A percentile compares a stretch with the other conserved stretches of the same genome.
These are phyloP conservation scores for Colletotrichum truncatum DNA, from an alignment of 2,329 filamentous ascomycete species.

Conservation along the genomic window DNA sequence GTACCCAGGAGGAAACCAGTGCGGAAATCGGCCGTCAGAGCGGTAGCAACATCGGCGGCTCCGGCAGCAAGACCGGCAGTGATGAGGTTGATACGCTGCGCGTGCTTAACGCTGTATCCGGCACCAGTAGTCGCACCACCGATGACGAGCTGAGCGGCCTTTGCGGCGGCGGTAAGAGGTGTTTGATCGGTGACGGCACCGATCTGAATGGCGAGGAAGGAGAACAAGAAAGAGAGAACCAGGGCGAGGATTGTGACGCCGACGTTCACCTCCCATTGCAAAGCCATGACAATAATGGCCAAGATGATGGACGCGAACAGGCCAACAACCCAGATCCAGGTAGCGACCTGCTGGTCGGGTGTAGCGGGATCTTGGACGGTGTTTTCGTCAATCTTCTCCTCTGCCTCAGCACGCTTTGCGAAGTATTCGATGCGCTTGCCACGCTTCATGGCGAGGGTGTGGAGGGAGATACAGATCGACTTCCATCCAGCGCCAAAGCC, in stretches of 20 bases:
- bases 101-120: slow-evolving; percentile 53
- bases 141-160: slow-evolving; percentile 72
- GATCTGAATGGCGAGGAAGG: slow-evolving; percentile 69
- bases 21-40: slow-evolving; percentile 66
- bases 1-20: slow-evolving; percentile 69
- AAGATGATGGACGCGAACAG: slow-evolving; percentile 57
- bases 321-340: slow-evolving; percentile 61
- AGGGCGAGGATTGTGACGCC: slow-evolving; percentile 65
- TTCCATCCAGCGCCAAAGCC: slow-evolving; percentile 45
- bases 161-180: slow-evolving; percentile 72
- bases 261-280: slow-evolving; percentile 65
- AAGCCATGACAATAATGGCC: slow-evolving; percentile 59
- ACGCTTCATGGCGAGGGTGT: slow-evolving; percentile 40
- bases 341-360: slow-evolving; percentile 57
- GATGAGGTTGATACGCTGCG: slow-evolving; percentile 68
- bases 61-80: slow-evolving; percentile 60
- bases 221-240: slow-evolving; percentile 68
- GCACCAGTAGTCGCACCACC: slow-evolving; percentile 64
- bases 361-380: slow-evolving; percentile 50
- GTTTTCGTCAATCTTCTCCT: slow-evolving; percentile 41
- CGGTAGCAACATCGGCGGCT: slow-evolving; percentile 55
- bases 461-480: slow-evolving; percentile 39
- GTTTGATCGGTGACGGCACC: slow-evolving; percentile 69
- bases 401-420: slow-evolving; percentile 46
- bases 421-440: slow-evolving; percentile 44